Base-by-base conservation (phyloP, 179 eudicot species). In the Patellifolia procumbens region DNA sequence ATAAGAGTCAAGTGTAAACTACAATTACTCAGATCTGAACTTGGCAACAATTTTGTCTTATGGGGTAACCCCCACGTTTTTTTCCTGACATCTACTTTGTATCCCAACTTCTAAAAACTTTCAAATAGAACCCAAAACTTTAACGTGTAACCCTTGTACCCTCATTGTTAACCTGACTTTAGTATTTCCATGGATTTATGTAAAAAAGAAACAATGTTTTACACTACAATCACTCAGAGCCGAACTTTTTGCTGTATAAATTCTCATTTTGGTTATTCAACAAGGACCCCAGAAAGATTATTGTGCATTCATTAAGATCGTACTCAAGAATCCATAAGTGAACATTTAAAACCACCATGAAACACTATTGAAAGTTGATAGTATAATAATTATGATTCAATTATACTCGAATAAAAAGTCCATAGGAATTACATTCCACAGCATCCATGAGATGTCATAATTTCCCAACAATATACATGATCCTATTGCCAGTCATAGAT, bases 381-480 rank as follows among this genome's bases (percentile, higher is more conserved):
- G 3, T 32, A 52, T 32, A 0, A 11, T 1, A 12, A 20, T 9
- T 10, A 28, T 17, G 19, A 22, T 64, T 65, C 24, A 52, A 26
- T 9, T 35, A 66, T 45, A 45, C 52, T 61, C 31, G 49, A 39
- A 73, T 35, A 39, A 24, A 11, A 35, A 37, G 48, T 64, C 59
- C 68, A 64, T 16, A 32, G 29, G 13, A 65, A 75, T 3, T 48
- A 5, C 13, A 35, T 39, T 19, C 17, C 12, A 16, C 29, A 16
- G 70, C n/a, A 49, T 48, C 17, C 29, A 64, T 31, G 9, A 51
- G 52, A 61, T 46, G 56, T 68, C 72, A 13, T 48, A 1, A 56
- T 12, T 48, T 59, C n/a, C 48, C 48, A 51, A 10, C 20, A 59
- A 73, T 34, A 74, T 46, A 32, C 59, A 65, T n/a, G 31, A 67